phyloP scores from a whole-genome alignment of 768 basidiomycete genomes.

The Leccinum boreale region DNA sequence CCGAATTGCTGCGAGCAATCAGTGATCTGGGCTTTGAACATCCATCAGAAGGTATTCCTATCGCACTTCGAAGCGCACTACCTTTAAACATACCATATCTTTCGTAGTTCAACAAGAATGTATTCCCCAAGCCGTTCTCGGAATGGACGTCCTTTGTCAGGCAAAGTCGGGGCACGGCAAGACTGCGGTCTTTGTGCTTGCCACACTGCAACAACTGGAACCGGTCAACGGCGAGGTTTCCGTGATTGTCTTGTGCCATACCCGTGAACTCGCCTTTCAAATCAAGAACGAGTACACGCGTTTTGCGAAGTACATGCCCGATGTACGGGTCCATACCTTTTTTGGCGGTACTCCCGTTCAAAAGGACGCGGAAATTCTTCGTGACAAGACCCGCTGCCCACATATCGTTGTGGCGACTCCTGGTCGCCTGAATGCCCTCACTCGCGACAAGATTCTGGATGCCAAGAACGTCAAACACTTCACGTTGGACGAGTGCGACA shows the following conservation, averaged over 20 bases:
- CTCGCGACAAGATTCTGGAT: conserved; percentile 92
- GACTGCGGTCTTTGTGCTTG: conserved; percentile 98
- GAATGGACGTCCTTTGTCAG: conserved; percentile 99
- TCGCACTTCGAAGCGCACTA: neutral
- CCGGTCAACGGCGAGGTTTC: conserved; percentile 98
- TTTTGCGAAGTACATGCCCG: conserved; percentile 99
- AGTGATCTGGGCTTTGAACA: conserved; percentile 99
- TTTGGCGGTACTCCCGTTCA: conserved; percentile 95
- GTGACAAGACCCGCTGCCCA: conserved; percentile 95
- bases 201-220: conserved; percentile 96
- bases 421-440: conserved; percentile 93
- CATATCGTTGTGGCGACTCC: conserved; percentile 99
- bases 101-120: conserved; percentile 96
- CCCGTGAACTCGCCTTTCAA: conserved; percentile 98
- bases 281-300: conserved; percentile 99
- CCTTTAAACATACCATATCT: neutral
- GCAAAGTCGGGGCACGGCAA: conserved; percentile 99
- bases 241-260: conserved; percentile 97
- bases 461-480: conserved; percentile 98
- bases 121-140: conserved; percentile 98
- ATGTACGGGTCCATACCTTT: conserved; percentile 95
- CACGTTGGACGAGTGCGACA: conserved; percentile 99
- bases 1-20: conserved; percentile 94
- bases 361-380: conserved; percentile 91
- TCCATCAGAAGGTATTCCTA: conserved; percentile 86